A percentile compares a stretch with the other conserved stretches of the same genome.
phyloP scores from a whole-genome alignment of 2,329 filamentous ascomycete genomes.

The Fusarium tuaranense region DNA sequence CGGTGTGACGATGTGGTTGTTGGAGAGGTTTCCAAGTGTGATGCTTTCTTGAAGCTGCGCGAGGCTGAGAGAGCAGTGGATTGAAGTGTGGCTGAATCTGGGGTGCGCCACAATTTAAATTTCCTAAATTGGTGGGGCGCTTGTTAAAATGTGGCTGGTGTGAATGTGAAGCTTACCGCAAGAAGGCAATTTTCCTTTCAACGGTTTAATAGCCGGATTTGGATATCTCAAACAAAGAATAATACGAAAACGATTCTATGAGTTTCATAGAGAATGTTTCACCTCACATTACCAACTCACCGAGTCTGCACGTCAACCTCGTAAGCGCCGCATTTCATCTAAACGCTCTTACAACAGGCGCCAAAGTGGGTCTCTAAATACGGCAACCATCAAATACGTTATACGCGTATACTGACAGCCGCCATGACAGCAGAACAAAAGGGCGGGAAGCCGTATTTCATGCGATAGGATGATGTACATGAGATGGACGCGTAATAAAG shows the following conservation, averaged over 20 bases:
- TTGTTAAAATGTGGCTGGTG: neutral
- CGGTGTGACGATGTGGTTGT: neutral
- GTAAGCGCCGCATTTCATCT: neutral
- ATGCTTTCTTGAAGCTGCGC: constrained; percentile 17
- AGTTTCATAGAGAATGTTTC: neutral
- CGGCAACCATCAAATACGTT: neutral
- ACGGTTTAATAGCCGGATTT: no score
- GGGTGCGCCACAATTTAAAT: neutral
- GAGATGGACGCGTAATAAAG: neutral
- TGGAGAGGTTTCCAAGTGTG: neutral
- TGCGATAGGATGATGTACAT: neutral
- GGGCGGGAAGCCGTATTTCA: neutral
- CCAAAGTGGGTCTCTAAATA: neutral
- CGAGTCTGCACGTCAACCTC: neutral
- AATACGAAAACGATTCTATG: no score
- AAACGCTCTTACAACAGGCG: neutral
- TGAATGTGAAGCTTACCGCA: neutral
- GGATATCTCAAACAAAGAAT: no score
- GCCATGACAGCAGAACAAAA: neutral
- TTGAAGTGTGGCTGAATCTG: neutral
- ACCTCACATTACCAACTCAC: neutral
- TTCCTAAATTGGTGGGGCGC: neutral
- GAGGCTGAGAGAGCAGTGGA: constrained; percentile 22
- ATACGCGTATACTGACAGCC: constrained; percentile 7
- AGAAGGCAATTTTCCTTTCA: no score